Evolutionary conservation across 2,329 filamentous ascomycete genomes (phyloP).

Genomic region (Colletotrichum karsti): DNA sequence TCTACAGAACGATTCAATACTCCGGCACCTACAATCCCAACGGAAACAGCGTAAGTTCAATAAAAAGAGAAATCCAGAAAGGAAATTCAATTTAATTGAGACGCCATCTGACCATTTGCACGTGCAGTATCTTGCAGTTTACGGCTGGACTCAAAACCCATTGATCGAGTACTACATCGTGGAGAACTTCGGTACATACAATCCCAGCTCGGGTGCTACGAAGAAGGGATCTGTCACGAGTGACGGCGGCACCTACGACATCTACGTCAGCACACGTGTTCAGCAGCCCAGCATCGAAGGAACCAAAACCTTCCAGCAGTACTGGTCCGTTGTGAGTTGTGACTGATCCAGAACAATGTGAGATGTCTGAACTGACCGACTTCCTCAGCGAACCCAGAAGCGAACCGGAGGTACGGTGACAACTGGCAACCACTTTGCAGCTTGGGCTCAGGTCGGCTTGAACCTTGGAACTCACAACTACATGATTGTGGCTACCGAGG

Average conservation of each 20-base stretch:
- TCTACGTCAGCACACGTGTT: slow-evolving; percentile 42
- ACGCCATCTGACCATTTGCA: not conserved
- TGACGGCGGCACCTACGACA: slow-evolving; percentile 45
- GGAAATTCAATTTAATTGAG: too few species aligned
- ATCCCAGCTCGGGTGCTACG: slow-evolving; percentile 45
- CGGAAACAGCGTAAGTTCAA: slow-evolving; percentile 34
- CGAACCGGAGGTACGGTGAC: slow-evolving; percentile 59
- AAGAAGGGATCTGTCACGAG: slow-evolving; percentile 40
- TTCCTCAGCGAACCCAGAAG: slow-evolving; percentile 46
- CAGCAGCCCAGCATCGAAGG: slow-evolving; percentile 57
- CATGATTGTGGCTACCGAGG: slow-evolving; percentile 48
- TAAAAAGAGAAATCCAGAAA: not conserved
- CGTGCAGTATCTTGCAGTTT: slow-evolving; percentile 54
- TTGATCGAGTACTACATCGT: slow-evolving; percentile 50
- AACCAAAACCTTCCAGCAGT: slow-evolving; percentile 58
- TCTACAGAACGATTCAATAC: slow-evolving; percentile 32
- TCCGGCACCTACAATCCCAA: slow-evolving; percentile 38
- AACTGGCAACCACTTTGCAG: slow-evolving; percentile 59
- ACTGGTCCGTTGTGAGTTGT: slow-evolving; percentile 53
- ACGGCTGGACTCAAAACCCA: slow-evolving; percentile 49
- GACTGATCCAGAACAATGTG: slow-evolving; percentile 5
- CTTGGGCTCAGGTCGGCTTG: slow-evolving; percentile 56
- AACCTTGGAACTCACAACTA: slow-evolving; percentile 59
- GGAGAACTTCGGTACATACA: slow-evolving; percentile 52
- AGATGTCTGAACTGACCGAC: slow-evolving; percentile 31